Conservation (phyloP, 768 basidiomycete genomes). For the Steccherinum ochraceum region DNA sequence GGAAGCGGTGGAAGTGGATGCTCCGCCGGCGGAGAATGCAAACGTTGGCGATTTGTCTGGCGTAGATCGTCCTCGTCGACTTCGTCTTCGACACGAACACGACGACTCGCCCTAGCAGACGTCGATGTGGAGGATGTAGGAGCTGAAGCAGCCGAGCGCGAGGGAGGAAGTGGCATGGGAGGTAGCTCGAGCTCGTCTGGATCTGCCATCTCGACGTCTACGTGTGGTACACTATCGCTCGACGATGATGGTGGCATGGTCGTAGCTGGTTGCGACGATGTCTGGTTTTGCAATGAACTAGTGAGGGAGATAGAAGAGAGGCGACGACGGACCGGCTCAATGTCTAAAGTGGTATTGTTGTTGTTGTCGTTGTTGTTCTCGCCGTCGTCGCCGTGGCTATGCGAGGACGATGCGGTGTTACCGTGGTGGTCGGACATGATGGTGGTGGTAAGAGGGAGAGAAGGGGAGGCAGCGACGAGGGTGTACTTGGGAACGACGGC, state of each 20-base stretch:
- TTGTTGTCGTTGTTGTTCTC: not conserved
- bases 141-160: slow-evolving; percentile 2
- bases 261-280: not conserved
- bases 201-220: slow-evolving; percentile 5
- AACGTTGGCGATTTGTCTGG: slow-evolving; percentile 55
- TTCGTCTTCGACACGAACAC: slow-evolving; percentile 56
- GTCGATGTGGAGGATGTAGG: not conserved
- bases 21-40: slow-evolving; percentile 24
- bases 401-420: too few relatives aligned
- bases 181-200: slow-evolving; percentile 8
- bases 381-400: not conserved
- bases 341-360: not conserved
- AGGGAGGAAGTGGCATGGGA: not conserved
- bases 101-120: slow-evolving; percentile 22
- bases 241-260: not conserved
- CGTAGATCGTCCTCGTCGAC: slow-evolving; percentile 56
- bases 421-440: not conserved
- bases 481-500: too few relatives aligned
- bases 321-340: not conserved
- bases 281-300: not conserved
- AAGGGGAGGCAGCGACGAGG: not conserved
- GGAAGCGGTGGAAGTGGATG: slow-evolving; percentile 9
- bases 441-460: not conserved
- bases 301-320: not conserved
- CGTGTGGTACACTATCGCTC: not conserved